Evolutionary conservation across 352 stramenopile species (phyloP), one percentile per base, ranked within the genome.

Genomic region (Phytophthora capsici): DNA sequence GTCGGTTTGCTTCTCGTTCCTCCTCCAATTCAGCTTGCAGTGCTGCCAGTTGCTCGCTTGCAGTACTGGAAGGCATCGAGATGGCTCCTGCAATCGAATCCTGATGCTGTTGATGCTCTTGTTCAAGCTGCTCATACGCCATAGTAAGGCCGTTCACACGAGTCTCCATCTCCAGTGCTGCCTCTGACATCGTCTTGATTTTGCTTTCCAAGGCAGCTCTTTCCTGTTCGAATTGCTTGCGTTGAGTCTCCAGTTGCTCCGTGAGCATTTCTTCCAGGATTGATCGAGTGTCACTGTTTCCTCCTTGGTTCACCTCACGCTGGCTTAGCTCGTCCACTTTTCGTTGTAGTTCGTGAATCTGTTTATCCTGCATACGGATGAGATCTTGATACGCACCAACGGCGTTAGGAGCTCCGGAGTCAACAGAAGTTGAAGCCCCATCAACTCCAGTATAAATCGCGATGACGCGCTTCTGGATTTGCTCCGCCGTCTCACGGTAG

Each of bases 331-430:
- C 28, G 19, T 53, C 30, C 2, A 84, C 28, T 59, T 79, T 57
- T 14, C 67, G 56, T 55, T 90, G 63, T 4, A 94, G 57, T 17
- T 84, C 73, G 6, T 86, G 71, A 43, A 93, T 79, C 36, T 91
- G 79, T 46, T 86, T 80, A 41, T 94, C 86, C 64, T 94, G 86
- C 62, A 92, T 88, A 5, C 86, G 82, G 52, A 94, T 94, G 23
- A 94, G 73, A 48, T 94, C 83, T 34, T 91, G 83, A 37, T 94
- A 94, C 3, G 84, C 82, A 26, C 69, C 61, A 9, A 84, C 69
- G 12, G 80, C 68, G 48, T 67, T 77, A 17, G 38, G 34, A 25
- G 50, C 37, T 13, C 57, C 54, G 16, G 63, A 57, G 22, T 73
- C 53, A 6, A 48, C 20, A 26, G 46, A 63, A 32, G 30, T 44